Base-by-base conservation (phyloP, 768 basidiomycete genomes). In the Cystofilobasidium bisporidii region DNA sequence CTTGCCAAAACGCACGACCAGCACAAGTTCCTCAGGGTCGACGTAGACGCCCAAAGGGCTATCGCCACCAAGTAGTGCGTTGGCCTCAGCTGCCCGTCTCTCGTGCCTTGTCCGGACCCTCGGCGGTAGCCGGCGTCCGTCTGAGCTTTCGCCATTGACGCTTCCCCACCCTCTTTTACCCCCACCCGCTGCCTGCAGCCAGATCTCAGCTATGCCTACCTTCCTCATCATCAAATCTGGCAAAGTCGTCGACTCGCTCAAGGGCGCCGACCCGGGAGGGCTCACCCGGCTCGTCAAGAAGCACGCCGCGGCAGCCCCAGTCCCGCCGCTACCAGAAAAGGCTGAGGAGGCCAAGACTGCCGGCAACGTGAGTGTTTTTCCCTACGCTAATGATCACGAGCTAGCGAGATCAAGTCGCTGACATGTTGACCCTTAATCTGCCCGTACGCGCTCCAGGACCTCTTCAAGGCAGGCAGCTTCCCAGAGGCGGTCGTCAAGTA, bases 191-290 rank as follows among this genome's bases (percentile, higher is more conserved):
- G 30, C 43, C 43, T 60, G 20, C 40, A 47, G 40, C 53, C 57
- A 64, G 33, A 33, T 69, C 47, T 64, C 68, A 0, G 63, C 68
- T 1, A 69, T 69, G 68, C 68, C 68, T 0, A 69, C 68, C 2
- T 69, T 69, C 63, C 47, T 69, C 1, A 57, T 62, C 6, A 28
- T 69, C 45, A 64, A 69, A 28, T 47, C 33, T 0, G 68, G 68
- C 3, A 53, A 53, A 14, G 68, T 69, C 1, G 63, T 69, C 26
- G 45, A 69, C 15, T 60, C 68, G 66, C 55, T 69, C 17, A 63
- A 69, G 36, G 67, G 67, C 32, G 67, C 67, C 30, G 67, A 69
- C 15, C 67, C 67, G 20, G 61, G 53, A n/a, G 67, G 62, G 28
- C 56, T 69, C 45, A 59, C 36, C 0, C 36, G 55, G 4, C 26